Conservation (phyloP, 352 stramenopile species). For the Phytophthora pluvialis region DNA sequence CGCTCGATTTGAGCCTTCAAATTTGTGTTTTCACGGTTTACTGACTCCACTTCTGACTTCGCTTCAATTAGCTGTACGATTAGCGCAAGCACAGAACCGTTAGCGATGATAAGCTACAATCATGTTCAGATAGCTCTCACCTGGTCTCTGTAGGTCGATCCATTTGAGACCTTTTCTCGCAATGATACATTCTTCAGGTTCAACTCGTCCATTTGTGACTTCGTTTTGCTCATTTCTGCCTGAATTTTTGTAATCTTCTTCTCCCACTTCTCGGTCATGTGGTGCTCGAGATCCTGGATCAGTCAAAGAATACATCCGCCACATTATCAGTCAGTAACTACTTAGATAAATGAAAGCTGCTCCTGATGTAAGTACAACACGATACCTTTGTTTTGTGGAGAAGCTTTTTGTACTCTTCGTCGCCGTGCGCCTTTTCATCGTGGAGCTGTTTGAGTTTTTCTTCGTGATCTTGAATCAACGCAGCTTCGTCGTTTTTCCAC, state of each 20-base stretch:
- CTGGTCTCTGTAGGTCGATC: constrained; percentile 72
- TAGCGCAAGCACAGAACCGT: constrained; percentile 1
- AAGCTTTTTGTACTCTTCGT: constrained; percentile 63
- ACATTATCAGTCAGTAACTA: constrained; percentile 5
- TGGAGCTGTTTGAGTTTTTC: constrained; percentile 65
- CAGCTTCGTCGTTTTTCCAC: constrained; percentile 68
- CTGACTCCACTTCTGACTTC: constrained; percentile 56
- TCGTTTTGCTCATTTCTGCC: constrained; percentile 66
- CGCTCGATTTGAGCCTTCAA: constrained; percentile 58
- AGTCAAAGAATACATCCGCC: background rate
- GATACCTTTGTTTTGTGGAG: constrained; percentile 64
- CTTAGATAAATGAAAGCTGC: background rate
- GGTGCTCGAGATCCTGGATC: constrained; percentile 58
- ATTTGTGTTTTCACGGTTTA: constrained; percentile 56
- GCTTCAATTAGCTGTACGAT: constrained; percentile 57
- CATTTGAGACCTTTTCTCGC: constrained; percentile 70
- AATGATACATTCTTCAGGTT: constrained; percentile 81
- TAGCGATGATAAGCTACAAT: background rate
- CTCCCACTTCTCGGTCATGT: constrained; percentile 82
- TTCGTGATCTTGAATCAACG: constrained; percentile 58
- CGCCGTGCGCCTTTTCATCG: constrained; percentile 61
- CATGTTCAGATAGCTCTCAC: constrained; percentile 26
- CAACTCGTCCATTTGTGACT: constrained; percentile 77
- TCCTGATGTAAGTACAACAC: background rate
- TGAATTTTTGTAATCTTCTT: constrained; percentile 76